Evolutionary conservation across 108 stramenopile species (phyloP).

Genomic region (Fragilaria crotonensis): DNA sequence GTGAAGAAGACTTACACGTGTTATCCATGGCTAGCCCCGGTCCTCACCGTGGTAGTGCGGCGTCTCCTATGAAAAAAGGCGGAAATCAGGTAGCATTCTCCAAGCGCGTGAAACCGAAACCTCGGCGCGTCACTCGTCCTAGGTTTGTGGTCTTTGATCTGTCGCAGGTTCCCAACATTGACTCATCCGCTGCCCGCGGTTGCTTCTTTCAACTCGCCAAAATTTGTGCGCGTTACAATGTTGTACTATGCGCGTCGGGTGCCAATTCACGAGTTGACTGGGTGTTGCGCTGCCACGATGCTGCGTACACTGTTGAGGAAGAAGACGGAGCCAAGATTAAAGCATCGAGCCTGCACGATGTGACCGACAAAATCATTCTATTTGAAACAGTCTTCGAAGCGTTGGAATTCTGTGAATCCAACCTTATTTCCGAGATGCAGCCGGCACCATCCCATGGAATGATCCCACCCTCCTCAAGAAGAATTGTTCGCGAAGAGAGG

Average conservation of each 20-base stretch:
- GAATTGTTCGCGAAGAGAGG: conserved; percentile 1
- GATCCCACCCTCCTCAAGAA: conserved; percentile 4
- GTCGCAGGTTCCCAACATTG: conserved; percentile 53
- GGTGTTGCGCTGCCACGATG: conserved; percentile 74
- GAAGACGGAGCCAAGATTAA: conserved; percentile 39
- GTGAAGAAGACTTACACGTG: conserved; percentile 15
- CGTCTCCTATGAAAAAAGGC: conserved; percentile 2
- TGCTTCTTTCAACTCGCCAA: conserved; percentile 77
- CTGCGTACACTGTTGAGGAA: conserved; percentile 33
- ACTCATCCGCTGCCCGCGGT: conserved; percentile 67
- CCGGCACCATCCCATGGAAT: not conserved
- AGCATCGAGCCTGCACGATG: not conserved
- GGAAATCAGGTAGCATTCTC: not conserved
- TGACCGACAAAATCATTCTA: conserved; percentile 24
- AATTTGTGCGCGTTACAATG: conserved; percentile 51
- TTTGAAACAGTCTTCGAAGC: conserved; percentile 46
- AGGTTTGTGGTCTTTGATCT: conserved; percentile 75
- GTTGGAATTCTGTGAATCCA: conserved; percentile 67
- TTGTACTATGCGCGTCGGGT: conserved; percentile 64
- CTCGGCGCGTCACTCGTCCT: conserved; percentile 1
- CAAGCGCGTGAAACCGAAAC: not conserved
- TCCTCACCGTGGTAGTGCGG: not conserved
- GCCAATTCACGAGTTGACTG: conserved; percentile 66
- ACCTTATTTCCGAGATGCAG: conserved; percentile 33
- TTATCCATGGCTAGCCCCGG: not conserved